Evolutionary conservation across 2,329 filamentous ascomycete genomes (phyloP).

Genomic region (Incumbomyces delicatus): DNA sequence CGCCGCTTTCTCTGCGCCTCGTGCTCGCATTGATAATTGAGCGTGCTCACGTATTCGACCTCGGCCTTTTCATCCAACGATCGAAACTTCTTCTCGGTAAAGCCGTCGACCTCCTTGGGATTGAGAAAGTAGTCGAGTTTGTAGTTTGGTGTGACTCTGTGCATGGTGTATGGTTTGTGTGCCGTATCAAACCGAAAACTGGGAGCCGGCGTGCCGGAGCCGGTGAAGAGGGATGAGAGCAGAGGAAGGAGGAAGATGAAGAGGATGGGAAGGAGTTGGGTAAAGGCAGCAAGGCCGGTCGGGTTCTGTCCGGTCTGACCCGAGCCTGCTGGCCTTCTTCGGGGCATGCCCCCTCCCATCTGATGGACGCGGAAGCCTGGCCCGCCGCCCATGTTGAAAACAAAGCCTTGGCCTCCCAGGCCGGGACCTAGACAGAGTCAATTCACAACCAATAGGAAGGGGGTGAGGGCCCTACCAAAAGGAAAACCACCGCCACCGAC

Average conservation of each 20-base stretch:
- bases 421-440: constrained; percentile 34
- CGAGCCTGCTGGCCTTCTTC: constrained; percentile 62
- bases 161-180: constrained; percentile 60
- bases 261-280: constrained; percentile 73
- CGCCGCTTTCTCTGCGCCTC: constrained; percentile 58
- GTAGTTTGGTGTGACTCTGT: constrained; percentile 60
- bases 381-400: constrained; percentile 88
- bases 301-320: constrained; percentile 42
- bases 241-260: constrained; percentile 81
- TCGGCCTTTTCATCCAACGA: constrained; percentile 73
- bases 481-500: constrained; percentile 46
- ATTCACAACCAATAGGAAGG: background rate
- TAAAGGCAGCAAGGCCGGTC: constrained; percentile 48
- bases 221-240: constrained; percentile 66
- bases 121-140: constrained; percentile 79
- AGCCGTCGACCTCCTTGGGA: constrained; percentile 64
- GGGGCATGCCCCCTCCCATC: constrained; percentile 72
- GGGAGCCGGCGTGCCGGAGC: constrained; percentile 50
- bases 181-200: constrained; percentile 66
- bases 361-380: constrained; percentile 91
- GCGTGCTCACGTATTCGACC: constrained; percentile 54
- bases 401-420: constrained; percentile 79
- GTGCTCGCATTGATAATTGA: constrained; percentile 63
- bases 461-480: constrained; percentile 45
- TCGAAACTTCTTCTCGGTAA: constrained; percentile 57